A percentile compares a stretch with the other conserved stretches of the same genome.
These are phyloP conservation scores for Centella asiatica DNA, from an alignment of 129 eudicot species.

Conservation along the genomic window DNA sequence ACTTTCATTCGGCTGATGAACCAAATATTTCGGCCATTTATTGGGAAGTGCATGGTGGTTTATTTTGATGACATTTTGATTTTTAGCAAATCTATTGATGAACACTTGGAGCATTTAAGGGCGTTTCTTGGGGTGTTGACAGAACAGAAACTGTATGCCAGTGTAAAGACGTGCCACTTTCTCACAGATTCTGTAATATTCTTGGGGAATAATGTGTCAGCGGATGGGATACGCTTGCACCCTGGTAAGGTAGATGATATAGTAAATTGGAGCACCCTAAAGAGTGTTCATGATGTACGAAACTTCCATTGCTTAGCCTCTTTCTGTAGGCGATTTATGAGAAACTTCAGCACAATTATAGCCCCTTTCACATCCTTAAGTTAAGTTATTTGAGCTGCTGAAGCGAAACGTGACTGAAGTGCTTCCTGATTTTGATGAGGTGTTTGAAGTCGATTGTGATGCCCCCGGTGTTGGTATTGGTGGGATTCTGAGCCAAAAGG, in stretches of 20 bases:
- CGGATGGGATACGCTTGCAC: background rate
- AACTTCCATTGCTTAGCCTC: constrained; percentile 11
- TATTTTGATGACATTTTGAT: too few species aligned
- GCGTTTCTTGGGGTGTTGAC: too few species aligned
- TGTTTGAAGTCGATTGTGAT: background rate
- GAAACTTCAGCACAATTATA: background rate
- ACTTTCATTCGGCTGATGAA: background rate
- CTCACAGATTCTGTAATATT: background rate
- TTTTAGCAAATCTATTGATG: too few species aligned
- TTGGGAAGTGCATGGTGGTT: too few species aligned
- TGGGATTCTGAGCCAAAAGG: background rate
- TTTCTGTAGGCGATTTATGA: constrained; percentile 2
- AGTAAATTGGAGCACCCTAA: background rate
- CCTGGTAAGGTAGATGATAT: background rate
- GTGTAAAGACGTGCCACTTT: background rate
- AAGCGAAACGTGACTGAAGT: too few species aligned
- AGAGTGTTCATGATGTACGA: background rate
- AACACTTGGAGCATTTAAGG: background rate
- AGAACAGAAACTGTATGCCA: background rate
- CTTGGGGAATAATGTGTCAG: background rate
- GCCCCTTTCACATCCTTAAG: too few species aligned
- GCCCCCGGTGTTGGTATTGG: background rate
- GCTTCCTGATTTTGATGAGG: background rate
- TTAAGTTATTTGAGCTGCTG: too few species aligned
- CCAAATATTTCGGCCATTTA: background rate